Evolutionary conservation across 192 early-diverging fungal genomes (phyloP), one percentile per base, ranked within the genome.

Genomic region (Podila minutissima): DNA sequence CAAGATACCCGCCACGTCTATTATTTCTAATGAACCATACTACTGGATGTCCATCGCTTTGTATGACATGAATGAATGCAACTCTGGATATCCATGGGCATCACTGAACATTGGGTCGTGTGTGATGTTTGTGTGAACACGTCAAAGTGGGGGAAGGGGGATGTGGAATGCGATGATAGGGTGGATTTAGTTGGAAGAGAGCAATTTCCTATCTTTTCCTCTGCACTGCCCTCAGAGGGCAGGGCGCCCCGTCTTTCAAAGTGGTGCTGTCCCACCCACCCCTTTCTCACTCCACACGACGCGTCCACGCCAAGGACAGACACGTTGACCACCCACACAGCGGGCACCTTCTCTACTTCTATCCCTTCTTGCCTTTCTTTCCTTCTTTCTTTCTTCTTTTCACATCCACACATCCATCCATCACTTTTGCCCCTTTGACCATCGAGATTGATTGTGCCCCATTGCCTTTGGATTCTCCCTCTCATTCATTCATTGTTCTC

Each of bases 401-500:
- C 33, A 1, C 31, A 11, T 4, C 59, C 24, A 22, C 1, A 0
- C 31, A 19, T 31, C 29, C 31, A 11, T 4, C 59, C 24, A 22
- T 19, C 5, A 10, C 31, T 35, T 15, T 61, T 33, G 4, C n/a
- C 12, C 17, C 19, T 4, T 35, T 20, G 12, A 13, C 29, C 59
- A 61, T 35, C 19, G 12, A 11, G 24, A 61, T 31, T 24, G 22
- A 61, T 60, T 60, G 59, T 0, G 1, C 26, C 6, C 15, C 26
- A 26, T 61, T 24, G 6, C 59, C 26, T 2, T 20, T 53, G 50
- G 38, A 41, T 46, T 13, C 15, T 46, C 41, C 22, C 55, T 69
- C 38, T 33, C 33, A 33, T 32, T n/a, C 46, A 60, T 32, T n/a
- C 46, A 60, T 41, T 29, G 29, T 29, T 59, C 57, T 69, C 58